A percentile compares a stretch with the other conserved stretches of the same genome.
Conservation (phyloP, 1,284 basidiomycete genomes). For the Cryptococcus maquisensis region DNA sequence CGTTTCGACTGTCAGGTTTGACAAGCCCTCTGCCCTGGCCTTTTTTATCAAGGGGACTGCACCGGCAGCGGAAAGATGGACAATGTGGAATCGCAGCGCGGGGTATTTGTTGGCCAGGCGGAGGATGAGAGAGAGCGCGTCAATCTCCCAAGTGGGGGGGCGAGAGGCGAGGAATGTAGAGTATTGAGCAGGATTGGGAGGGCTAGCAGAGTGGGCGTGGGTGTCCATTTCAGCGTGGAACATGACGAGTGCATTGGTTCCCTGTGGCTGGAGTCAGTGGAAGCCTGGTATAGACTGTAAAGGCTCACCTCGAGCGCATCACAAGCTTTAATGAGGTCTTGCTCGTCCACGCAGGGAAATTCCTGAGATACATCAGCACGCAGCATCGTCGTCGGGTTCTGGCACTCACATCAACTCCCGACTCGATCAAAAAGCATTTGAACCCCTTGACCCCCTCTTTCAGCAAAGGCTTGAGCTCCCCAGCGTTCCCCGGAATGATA, state of each 20-base stretch:
- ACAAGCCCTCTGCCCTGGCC: slow-evolving; percentile 55
- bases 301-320: slow-evolving; percentile 61
- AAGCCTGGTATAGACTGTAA: background rate
- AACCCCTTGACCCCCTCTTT: slow-evolving; percentile 81
- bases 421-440: slow-evolving; percentile 92
- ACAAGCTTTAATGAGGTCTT: slow-evolving; percentile 69
- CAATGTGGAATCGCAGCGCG: slow-evolving; percentile 77
- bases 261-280: slow-evolving; percentile 49
- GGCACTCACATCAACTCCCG: slow-evolving; percentile 72
- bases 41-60: slow-evolving; percentile 70
- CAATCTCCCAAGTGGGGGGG: slow-evolving; percentile 67
- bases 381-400: background rate
- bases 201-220: slow-evolving; percentile 12
- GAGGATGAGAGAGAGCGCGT: slow-evolving; percentile 72
- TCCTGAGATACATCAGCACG: slow-evolving; percentile 56
- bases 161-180: slow-evolving; percentile 77
- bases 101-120: slow-evolving; percentile 61
- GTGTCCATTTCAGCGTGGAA: slow-evolving; percentile 83
- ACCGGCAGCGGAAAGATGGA: slow-evolving; percentile 79
- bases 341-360: slow-evolving; percentile 75
- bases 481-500: slow-evolving; percentile 77
- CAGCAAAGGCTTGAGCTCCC: slow-evolving; percentile 55
- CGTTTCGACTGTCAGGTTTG: slow-evolving; percentile 78
- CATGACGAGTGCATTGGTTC: slow-evolving; percentile 63
- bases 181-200: slow-evolving; percentile 51